Evolutionary conservation across 2,329 filamentous ascomycete species (phyloP), one percentile per base, ranked within the genome.

Genomic region (Alternaria novae-zelandiae): DNA sequence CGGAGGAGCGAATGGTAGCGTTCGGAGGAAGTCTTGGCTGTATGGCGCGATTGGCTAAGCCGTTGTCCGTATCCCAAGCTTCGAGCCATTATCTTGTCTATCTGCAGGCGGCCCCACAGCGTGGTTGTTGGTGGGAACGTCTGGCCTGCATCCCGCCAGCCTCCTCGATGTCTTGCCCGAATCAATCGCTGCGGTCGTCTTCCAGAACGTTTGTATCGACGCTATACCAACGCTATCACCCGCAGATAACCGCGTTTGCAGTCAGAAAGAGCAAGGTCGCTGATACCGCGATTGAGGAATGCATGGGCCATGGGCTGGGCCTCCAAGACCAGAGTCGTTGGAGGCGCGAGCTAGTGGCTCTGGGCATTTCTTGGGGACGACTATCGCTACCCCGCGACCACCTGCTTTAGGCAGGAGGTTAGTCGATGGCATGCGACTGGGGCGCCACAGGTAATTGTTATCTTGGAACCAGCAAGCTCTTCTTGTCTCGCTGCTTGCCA

Each of bases 401-500:
- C 20, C 64, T 36, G 23, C 13, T 44, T 64, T 66, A 66, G 58
- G 62, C 58, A 66, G 58, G 61, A 66, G 64, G 44, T 28, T 58
- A 55, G 54, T 49, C 28, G 20, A 41, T 45, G 54, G 11, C 55
- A 28, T 54, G 57, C 51, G 57, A 57, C 45, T 45, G 54, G 56
- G 57, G 61, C 64, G 64, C 61, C 61, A 66, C 61, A 44, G 57
- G 54, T 28, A 61, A 57, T 61, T 26, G 57, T 61, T 64, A 57
- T 66, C 64, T 64, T 61, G 61, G 53, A 49, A 20, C 26, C 23
- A 36, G 61, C 61, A 66, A 66, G 64, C 64, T 61, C 61, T 66
- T 30, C 61, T 64, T 64, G 64, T 57, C 43, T 30, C 26, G 30
- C 57, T 54, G 61, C 64, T 64, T 64, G 54, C 64, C 57, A 56